These are phyloP conservation scores for Scleroderma bovista DNA, from an alignment of 768 basidiomycete species.

Conservation along the genomic window DNA sequence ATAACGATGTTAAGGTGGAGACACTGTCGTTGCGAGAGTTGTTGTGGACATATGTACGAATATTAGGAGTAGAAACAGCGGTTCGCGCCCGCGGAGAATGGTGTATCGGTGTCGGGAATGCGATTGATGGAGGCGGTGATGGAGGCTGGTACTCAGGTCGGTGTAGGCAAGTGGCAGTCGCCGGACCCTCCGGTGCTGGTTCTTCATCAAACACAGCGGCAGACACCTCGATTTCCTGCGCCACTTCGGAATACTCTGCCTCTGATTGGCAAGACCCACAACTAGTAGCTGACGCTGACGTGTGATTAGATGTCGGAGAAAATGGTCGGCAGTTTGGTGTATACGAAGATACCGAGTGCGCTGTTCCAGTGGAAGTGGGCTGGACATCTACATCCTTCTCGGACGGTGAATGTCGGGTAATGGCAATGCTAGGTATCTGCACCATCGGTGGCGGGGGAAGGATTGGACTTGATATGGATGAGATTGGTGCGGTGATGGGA, in stretches of 20 bases:
- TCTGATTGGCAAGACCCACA: constrained; percentile 18
- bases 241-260: constrained; percentile 9
- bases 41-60: constrained; percentile 1
- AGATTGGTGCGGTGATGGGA: constrained; percentile 16
- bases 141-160: constrained; percentile 22
- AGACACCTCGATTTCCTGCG: constrained; percentile 32
- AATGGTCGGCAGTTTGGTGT: constrained; percentile 1
- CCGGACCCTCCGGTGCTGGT: constrained; percentile 41
- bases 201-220: constrained; percentile 41
- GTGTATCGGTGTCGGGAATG: constrained; percentile 15
- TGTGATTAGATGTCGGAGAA: constrained; percentile 4
- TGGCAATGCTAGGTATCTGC: background rate
- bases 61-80: background rate
- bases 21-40: background rate
- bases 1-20: constrained; percentile 3
- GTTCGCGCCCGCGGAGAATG: constrained; percentile 6
- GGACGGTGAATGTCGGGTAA: background rate
- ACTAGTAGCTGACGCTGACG: constrained; percentile 3
- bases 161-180: constrained; percentile 34
- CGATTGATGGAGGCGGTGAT: constrained; percentile 12
- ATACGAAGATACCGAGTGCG: constrained; percentile 5
- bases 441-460: background rate
- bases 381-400: constrained; percentile 5
- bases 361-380: constrained; percentile 9
- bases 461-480: constrained; percentile 13